phyloP scores from a whole-genome alignment of 2,329 filamentous ascomycete species.

The Zymoseptoria tritici region DNA sequence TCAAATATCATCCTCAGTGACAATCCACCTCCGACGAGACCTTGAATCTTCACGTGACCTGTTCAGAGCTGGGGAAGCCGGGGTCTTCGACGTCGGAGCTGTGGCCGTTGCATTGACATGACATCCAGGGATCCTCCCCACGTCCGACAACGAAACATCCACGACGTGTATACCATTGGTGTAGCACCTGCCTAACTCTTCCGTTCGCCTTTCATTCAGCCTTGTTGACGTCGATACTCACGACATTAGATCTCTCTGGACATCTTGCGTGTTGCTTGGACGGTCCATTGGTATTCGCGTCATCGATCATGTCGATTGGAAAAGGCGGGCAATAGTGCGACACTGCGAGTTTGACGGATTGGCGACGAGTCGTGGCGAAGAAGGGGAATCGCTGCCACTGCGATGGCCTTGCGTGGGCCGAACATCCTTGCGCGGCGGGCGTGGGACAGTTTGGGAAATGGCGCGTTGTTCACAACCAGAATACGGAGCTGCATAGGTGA shows the following conservation, averaged over 20 bases:
- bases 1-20: neutral
- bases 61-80: neutral
- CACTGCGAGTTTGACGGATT: neutral
- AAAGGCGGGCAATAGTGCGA: neutral
- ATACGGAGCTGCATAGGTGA: slow-evolving; percentile 15
- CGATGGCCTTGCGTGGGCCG: neutral
- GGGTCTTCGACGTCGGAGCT: neutral
- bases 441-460: slow-evolving; percentile 30
- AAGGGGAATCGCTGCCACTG: neutral
- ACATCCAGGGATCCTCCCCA: neutral
- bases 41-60: neutral
- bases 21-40: neutral
- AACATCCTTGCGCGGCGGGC: slow-evolving; percentile 21
- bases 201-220: neutral
- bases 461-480: slow-evolving; percentile 29
- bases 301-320: neutral
- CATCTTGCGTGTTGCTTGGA: neutral
- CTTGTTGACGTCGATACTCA: neutral
- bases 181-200: neutral
- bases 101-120: neutral
- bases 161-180: neutral
- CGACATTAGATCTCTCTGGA: neutral
- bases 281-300: neutral
- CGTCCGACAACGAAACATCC: neutral
- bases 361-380: neutral